Base-by-base conservation (phyloP, 2,329 filamentous ascomycete species). In the Penicillium sp. region DNA sequence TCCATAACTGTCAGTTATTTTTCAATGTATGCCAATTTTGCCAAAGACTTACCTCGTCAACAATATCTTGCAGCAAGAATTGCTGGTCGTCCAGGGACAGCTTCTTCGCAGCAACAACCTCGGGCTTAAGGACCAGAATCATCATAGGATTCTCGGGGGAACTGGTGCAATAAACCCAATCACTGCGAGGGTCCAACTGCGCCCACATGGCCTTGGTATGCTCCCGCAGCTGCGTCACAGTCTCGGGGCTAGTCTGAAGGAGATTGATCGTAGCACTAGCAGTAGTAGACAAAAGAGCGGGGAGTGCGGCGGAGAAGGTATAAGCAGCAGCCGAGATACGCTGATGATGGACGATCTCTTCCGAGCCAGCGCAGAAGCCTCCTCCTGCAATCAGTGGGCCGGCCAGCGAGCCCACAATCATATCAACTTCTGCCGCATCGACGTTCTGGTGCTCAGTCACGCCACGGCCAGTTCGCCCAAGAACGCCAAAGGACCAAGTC, bases 391-490 rank as follows among this genome's bases (percentile, higher is more conserved):
- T 93, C 33, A 98, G 77, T 13, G 90, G 86, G 2, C 93, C 91
- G 12, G 91, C 84, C 40, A 98, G 81, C 31, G 88, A 95, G 37
- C 94, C 93, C 45, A 97, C 81, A 58, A 98, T 91, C 89, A 98
- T 96, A 73, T 98, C 93, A 43, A 98, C 84, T 65, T 95, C 87
- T 9, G 85, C 82, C 0, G 91, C 83, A 66, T 97, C 93, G 17
- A 98, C 91, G 61, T 97, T 95, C 65, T 97, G 93, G 6, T 91
- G 88, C 73, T 98, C 94, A 0, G 93, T 97, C 33, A 97, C 77
- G 52, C 93, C 93, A 45, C 89, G 84, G 19, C 93, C 94, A 24
- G 88, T 95, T 54, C 89, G 81, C 41, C 93, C 93, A 5, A 98
- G 79, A 17, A 97, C 87, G 53, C 91, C 94, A 66, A 97, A 98